Evolutionary conservation across 2,329 filamentous ascomycete genomes (phyloP), one percentile per base, ranked within the genome.

Genomic region (Coniosporium tulheliwenetii): DNA sequence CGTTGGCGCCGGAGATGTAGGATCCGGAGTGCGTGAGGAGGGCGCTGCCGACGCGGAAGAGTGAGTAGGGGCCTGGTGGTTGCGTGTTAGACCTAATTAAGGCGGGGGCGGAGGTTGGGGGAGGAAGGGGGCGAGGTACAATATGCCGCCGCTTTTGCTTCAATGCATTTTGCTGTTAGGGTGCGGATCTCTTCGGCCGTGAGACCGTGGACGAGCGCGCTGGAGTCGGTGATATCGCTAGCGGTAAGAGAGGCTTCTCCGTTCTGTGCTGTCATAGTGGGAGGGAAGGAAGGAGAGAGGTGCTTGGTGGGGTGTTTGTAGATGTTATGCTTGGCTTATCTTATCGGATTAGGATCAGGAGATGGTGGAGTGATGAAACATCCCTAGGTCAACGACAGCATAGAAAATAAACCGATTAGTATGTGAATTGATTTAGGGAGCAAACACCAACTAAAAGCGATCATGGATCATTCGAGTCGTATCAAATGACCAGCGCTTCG

Each of bases 1-100:
- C 77, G 57, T 94, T 94, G 46, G 84, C 86, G 41, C 91, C 91
- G 37, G 72, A 66, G 43, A 86, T 69, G 49, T 70, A 75, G 50
- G 34, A 1, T 45, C 30, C 35, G 41, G 34, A 34, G 48, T 48
- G 50, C 30, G 75, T 70, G 45, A 96, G 76, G 45, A 96, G 63
- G 30, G 82, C 79, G 39, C 83, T 80, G 46, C 91, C 91, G 46
- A 98, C 91, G 47, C 79, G 83, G 70, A 96, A 98, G 44, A 80
- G 73, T 52, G 85, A 93, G 69, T 95, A 94, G 3, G 84, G 86
- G 57, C 76, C 76, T 79, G 38, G 12, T 16, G 29, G 30, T 16
- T 19, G 33, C 13, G 40, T n/a, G 31, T 2, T 26, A 16, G 29
- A n/a, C 19, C 15, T 36, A 15, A 3, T 29, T 12, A 13, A 39